Evolutionary conservation across 257 asterid species (phyloP).

Genomic region (Nicotiana knightiana): DNA sequence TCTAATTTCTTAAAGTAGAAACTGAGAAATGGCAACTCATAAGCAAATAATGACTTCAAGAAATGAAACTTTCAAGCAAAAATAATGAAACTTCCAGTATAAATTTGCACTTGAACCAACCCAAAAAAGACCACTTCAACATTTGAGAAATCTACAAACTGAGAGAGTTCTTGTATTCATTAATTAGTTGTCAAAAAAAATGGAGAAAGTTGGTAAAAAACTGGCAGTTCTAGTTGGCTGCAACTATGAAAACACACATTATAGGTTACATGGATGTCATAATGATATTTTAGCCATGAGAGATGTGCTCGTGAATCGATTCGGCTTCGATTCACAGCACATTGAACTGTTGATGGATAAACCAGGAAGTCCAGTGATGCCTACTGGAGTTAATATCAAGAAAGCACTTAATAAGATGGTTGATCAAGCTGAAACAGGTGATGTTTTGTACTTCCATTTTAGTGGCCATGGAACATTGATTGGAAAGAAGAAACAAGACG

Average conservation of each 20-base stretch:
- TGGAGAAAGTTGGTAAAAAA: slow-evolving; percentile 49
- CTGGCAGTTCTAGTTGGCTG: slow-evolving; percentile 83
- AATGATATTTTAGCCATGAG: slow-evolving; percentile 65
- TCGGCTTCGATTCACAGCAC: slow-evolving; percentile 33
- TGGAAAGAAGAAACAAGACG: slow-evolving; percentile 37
- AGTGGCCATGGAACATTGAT: slow-evolving; percentile 67
- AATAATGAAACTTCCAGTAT: neutral
- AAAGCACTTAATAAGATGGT: slow-evolving; percentile 46
- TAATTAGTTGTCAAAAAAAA: neutral
- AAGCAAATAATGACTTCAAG: slow-evolving; percentile 5
- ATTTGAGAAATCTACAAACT: neutral
- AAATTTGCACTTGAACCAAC: neutral
- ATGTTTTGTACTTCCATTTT: slow-evolving; percentile 61
- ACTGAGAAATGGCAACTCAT: neutral
- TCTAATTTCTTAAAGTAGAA: neutral
- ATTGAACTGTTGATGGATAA: slow-evolving; percentile 48
- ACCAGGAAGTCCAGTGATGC: slow-evolving; percentile 50
- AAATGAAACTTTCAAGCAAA: slow-evolving; percentile 2
- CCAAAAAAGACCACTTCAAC: neutral
- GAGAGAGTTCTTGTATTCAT: neutral
- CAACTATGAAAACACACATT: slow-evolving; percentile 61
- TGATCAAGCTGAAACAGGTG: slow-evolving; percentile 50
- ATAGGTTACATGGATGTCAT: slow-evolving; percentile 69
- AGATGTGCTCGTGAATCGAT: slow-evolving; percentile 41
- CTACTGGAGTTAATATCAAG: slow-evolving; percentile 70